Conservation (phyloP, 2,329 filamentous ascomycete species). For the Penicillium sp. region DNA sequence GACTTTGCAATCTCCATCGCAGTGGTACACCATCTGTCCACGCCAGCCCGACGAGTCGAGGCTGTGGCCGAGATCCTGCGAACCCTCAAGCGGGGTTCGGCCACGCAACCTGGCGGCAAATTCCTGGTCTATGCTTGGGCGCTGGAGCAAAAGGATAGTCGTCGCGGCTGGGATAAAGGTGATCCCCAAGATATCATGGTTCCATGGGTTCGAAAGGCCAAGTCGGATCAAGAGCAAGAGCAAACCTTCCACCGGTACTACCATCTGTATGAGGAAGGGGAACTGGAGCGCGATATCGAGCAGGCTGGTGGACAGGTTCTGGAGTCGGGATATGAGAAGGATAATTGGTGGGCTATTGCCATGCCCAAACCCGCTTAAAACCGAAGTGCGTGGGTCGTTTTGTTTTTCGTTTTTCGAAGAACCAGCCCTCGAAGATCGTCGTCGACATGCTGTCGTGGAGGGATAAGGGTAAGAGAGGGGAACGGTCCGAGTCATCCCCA, state of each 20-base stretch:
- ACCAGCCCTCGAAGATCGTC: conserved; percentile 33
- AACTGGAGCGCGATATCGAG: conserved; percentile 79
- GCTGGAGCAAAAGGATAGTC: conserved; percentile 83
- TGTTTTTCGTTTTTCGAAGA: conserved; percentile 24
- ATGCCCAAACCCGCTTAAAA: conserved; percentile 31
- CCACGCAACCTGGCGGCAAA: conserved; percentile 55
- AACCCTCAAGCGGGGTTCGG: conserved; percentile 55
- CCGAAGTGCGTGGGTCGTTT: no score
- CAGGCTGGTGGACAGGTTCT: conserved; percentile 76
- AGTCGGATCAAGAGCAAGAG: conserved; percentile 30
- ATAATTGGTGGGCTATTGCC: conserved; percentile 95
- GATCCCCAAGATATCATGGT: conserved; percentile 91
- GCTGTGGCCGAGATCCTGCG: conserved; percentile 74
- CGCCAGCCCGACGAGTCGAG: conserved; percentile 69
- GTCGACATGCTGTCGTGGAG: not conserved
- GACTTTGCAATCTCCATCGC: conserved; percentile 96
- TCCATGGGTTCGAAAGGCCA: conserved; percentile 78
- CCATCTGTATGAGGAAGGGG: conserved; percentile 84
- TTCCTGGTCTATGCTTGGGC: conserved; percentile 94
- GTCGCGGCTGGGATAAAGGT: conserved; percentile 84
- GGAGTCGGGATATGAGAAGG: conserved; percentile 87
- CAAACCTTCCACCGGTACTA: conserved; percentile 86
- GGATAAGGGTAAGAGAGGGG: not conserved
- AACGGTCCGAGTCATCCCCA: no score
- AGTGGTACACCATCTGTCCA: conserved; percentile 91